Percentiles rank a stretch among this genome's conserved stretches.
Conservation (phyloP, 768 basidiomycete species). For the Pisolithus microcarpus region DNA sequence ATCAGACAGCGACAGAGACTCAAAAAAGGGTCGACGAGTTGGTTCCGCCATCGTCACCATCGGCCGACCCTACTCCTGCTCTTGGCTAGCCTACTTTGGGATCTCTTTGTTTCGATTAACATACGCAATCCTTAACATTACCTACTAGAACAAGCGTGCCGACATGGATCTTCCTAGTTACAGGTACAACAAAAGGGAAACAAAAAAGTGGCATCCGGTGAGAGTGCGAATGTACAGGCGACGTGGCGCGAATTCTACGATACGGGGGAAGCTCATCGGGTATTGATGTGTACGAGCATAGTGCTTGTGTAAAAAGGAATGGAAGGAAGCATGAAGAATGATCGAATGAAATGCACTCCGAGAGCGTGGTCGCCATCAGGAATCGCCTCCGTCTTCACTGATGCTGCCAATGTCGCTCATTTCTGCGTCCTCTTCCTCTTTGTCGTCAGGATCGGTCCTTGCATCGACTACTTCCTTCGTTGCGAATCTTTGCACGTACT, state of each 20-base stretch:
- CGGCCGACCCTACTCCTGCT: conserved; percentile 21
- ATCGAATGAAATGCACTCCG: neutral
- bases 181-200: conserved; percentile 21
- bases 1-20: conserved; percentile 60
- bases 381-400: conserved; percentile 48
- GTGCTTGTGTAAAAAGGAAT: neutral
- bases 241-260: conserved; percentile 8
- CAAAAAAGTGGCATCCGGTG: conserved; percentile 15
- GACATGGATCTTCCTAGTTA: conserved; percentile 23
- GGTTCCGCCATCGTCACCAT: conserved; percentile 38
- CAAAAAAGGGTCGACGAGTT: conserved; percentile 73
- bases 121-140: conserved; percentile 1
- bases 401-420: conserved; percentile 86
- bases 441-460: conserved; percentile 50
- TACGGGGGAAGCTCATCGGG: conserved; percentile 14
- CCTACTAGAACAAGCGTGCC: conserved; percentile 8
- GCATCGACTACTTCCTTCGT: conserved; percentile 86
- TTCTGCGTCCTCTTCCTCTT: conserved; percentile 71
- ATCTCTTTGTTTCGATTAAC: neutral
- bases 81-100: conserved; percentile 9
- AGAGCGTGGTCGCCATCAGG: conserved; percentile 17
- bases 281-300: conserved; percentile 12
- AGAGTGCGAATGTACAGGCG: neutral
- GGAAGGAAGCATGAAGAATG: neutral
- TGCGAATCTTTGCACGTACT: conserved; percentile 94